Conservation (phyloP, 768 basidiomycete species). For the Phlebiopsis gigantea region DNA sequence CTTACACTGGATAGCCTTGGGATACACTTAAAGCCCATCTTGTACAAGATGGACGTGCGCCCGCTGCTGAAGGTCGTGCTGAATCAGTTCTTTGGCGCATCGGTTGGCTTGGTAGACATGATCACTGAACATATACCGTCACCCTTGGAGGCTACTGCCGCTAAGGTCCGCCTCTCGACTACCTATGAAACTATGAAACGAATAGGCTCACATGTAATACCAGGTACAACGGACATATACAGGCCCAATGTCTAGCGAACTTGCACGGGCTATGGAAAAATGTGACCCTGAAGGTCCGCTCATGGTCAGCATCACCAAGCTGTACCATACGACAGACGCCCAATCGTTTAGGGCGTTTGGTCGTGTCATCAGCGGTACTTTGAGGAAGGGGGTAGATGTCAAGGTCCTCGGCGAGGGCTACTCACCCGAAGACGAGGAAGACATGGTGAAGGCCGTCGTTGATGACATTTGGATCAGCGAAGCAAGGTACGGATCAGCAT, state of each 20-base stretch:
- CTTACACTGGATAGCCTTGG: slow-evolving; percentile 71
- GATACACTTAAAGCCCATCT: slow-evolving; percentile 84
- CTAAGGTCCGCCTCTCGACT: slow-evolving; percentile 65
- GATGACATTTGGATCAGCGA: slow-evolving; percentile 91
- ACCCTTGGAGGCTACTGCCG: slow-evolving; percentile 51
- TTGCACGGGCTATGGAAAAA: slow-evolving; percentile 74
- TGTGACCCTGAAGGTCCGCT: slow-evolving; percentile 84
- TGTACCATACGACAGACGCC: slow-evolving; percentile 96
- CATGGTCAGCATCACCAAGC: slow-evolving; percentile 89
- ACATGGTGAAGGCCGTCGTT: slow-evolving; percentile 81
- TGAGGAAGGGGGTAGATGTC: slow-evolving; percentile 75
- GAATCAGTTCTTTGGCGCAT: slow-evolving; percentile 92
- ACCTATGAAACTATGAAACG: neutral
- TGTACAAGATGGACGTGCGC: slow-evolving; percentile 98
- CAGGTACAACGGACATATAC: slow-evolving; percentile 83
- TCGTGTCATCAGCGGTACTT: slow-evolving; percentile 87
- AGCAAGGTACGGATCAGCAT: slow-evolving; percentile 52
- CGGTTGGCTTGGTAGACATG: slow-evolving; percentile 89
- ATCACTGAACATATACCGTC: slow-evolving; percentile 87
- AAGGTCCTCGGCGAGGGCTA: slow-evolving; percentile 99
- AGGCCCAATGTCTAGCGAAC: slow-evolving; percentile 78
- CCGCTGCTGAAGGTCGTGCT: slow-evolving; percentile 91
- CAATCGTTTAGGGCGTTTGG: slow-evolving; percentile 96
- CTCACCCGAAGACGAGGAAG: slow-evolving; percentile 98
- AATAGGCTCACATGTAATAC: slow-evolving; percentile 5